Base-by-base conservation (phyloP, 225 moss, liverwort and hornwort species). In the Physcomitrium patens region DNA sequence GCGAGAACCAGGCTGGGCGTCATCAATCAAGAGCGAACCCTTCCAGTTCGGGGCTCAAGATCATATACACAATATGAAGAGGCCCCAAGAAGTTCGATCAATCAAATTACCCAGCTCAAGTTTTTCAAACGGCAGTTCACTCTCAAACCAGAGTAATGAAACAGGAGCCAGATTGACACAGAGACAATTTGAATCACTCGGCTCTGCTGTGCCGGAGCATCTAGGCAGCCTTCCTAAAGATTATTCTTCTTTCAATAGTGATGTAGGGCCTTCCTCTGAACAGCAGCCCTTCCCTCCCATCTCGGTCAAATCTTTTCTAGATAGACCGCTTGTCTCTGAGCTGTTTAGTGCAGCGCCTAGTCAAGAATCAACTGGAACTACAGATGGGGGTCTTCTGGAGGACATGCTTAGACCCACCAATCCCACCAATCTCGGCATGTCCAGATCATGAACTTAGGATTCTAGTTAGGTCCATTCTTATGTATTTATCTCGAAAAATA, bases 331-430 rank as follows among this genome's bases (percentile, higher is more conserved):
- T 31, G 31, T 31, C 31, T 31, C 31, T 31, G 31, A 31, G 31
- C 31, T 5, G 5, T 31, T 31, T 5, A 31, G 31, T 31, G 31
- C 31, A 31, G 31, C 31, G 31, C 31, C 31, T 28, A 45, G 65
- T 65, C 37, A 44, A 45, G 41, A 65, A 42, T 65, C 46, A 65
- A 9, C 46, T 16, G 46, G 18, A 65, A 13, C 65, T n/a, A 31
- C 31, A n/a, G 65, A 65, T 45, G 65, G 46, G n/a, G 65, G 65
- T 10, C 65, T 65, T 45, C 65, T 65, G 18, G 43, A 65, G 46
- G 65, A 65, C 41, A 65, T 65, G 46, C 17, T 65, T 16, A 65
- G 22, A 65, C 43, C 65, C 65, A 19, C n/a, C 14, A 37, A 42
- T 44, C 41, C 65, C 65, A 65, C 14, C n/a, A 65, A 31, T 31